Evolutionary conservation across 352 stramenopile genomes (phyloP).

Genomic region (Globisporangium iwayamae): DNA sequence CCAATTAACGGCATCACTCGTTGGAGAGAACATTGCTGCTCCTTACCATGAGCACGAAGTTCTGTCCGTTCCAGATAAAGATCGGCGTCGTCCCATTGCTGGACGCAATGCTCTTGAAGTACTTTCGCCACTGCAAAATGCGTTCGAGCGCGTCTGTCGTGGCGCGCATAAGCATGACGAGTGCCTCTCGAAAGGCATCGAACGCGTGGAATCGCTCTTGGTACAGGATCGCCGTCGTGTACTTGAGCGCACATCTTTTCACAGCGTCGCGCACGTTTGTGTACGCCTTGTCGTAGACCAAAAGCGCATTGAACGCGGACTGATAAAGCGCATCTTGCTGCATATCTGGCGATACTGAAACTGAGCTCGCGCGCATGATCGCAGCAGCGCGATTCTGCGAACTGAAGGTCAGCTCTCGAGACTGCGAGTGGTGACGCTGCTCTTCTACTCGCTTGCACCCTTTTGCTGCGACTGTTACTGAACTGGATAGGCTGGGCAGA

Average conservation of each 20-base stretch:
- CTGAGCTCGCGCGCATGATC: slow-evolving; percentile 16
- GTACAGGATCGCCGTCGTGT: slow-evolving; percentile 40
- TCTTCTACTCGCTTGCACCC: background rate
- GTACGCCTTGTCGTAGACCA: slow-evolving; percentile 43
- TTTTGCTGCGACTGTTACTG: background rate
- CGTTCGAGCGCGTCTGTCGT: slow-evolving; percentile 34
- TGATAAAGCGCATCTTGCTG: slow-evolving; percentile 36
- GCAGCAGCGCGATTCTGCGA: slow-evolving; percentile 18
- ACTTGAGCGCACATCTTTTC: slow-evolving; percentile 27
- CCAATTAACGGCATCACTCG: background rate
- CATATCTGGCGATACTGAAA: slow-evolving; percentile 3
- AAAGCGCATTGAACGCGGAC: slow-evolving; percentile 15
- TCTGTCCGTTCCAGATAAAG: slow-evolving; percentile 57
- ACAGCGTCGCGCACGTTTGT: slow-evolving; percentile 10
- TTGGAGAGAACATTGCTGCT: background rate
- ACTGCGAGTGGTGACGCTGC: background rate
- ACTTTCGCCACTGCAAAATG: slow-evolving; percentile 36
- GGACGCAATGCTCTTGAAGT: background rate
- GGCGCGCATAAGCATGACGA: slow-evolving; percentile 27
- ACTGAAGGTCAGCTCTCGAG: slow-evolving; percentile 14
- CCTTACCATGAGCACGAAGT: slow-evolving; percentile 40
- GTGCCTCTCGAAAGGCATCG: slow-evolving; percentile 31
- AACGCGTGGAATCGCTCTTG: slow-evolving; percentile 64
- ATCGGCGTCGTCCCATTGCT: slow-evolving; percentile 8
- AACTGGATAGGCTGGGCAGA: background rate